Evolutionary conservation across 1,139 yeast species (phyloP).

Genomic region (Magnusiomyces sp.): DNA sequence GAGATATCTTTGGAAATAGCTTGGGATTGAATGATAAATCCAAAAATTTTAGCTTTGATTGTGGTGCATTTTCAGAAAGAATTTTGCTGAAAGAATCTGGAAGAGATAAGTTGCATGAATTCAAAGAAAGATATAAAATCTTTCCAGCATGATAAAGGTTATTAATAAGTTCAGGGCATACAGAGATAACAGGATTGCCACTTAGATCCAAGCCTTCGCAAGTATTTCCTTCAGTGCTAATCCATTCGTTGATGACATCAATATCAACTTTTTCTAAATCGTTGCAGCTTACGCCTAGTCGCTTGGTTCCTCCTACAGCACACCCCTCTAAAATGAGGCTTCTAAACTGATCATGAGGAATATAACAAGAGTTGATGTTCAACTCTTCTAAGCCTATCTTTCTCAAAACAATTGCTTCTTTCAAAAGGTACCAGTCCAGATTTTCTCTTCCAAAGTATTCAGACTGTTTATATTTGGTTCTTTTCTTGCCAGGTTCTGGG

Average conservation of each 20-base stretch:
- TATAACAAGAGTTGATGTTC: constrained; percentile 70
- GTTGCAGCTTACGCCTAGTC: constrained; percentile 72
- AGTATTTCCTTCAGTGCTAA: constrained; percentile 41
- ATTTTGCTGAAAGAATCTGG: constrained; percentile 48
- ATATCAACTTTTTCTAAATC: constrained; percentile 54
- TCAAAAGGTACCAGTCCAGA: constrained; percentile 71
- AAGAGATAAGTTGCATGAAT: constrained; percentile 52
- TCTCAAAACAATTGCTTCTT: constrained; percentile 46
- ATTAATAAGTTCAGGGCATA: not conserved
- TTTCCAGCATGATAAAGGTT: constrained; percentile 2
- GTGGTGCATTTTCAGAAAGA: constrained; percentile 40
- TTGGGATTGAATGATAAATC: constrained; percentile 70
- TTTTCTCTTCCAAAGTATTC: constrained; percentile 43
- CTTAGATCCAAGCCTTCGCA: constrained; percentile 83
- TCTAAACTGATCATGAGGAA: constrained; percentile 40
- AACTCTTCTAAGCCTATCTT: constrained; percentile 72
- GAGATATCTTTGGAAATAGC: constrained; percentile 63
- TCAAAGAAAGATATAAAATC: constrained; percentile 57
- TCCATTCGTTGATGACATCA: constrained; percentile 52
- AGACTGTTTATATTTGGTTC: constrained; percentile 11
- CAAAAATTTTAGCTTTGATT: constrained; percentile 56
- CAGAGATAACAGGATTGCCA: constrained; percentile 48
- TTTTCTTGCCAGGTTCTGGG: constrained; percentile 10
- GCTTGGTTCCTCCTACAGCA: constrained; percentile 42
- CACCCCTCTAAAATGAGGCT: constrained; percentile 50